Evolutionary conservation across 768 basidiomycete species (phyloP), one percentile per base, ranked within the genome.

Genomic region (Russula lepida): DNA sequence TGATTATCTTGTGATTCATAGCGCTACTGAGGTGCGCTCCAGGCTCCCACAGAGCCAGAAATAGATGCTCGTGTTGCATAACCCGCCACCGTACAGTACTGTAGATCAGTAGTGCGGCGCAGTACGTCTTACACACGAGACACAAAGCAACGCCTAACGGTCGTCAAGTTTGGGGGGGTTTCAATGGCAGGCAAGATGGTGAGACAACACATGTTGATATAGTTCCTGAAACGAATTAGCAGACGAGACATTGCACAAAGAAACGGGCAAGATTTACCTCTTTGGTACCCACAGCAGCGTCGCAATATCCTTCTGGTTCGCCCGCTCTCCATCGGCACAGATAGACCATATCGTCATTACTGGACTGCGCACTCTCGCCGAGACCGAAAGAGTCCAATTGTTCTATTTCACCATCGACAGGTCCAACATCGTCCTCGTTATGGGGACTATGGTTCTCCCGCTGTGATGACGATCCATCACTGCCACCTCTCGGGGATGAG

Each of bases 241-340:
- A 47, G 21, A 21, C 43, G 9, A 1, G 15, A 6, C 35, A 21
- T 44, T 3, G 43, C 21, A 44, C n/a, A 44, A 21, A 44, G 9
- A 1, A 23, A 5, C 19, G 28, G 9, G 23, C 25, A 21, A 17
- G 39, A 43, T 61, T 46, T 52, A 56, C 63, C 19, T 47, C 13
- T 46, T 62, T 56, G 37, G 49, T 60, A 23, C 21, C 2, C 35
- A 51, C 43, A 25, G 32, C 28, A 23, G 21, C 23, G 3, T 46
- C 48, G 19, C 59, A 62, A 17, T 44, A 17, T 28, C 41, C 39
- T 6, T 15, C n/a, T 5, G 39, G 32, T 28, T 64, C 49, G 35
- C 41, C 48, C 23, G 60, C 23, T 19, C 39, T 62, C 63, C 63
- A 64, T 43, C 30, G 54, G 37, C 63, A 64, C n/a, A 64, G 35